phyloP scores from a whole-genome alignment of 1,284 basidiomycete species.

The Phellinidium pouzarii region DNA sequence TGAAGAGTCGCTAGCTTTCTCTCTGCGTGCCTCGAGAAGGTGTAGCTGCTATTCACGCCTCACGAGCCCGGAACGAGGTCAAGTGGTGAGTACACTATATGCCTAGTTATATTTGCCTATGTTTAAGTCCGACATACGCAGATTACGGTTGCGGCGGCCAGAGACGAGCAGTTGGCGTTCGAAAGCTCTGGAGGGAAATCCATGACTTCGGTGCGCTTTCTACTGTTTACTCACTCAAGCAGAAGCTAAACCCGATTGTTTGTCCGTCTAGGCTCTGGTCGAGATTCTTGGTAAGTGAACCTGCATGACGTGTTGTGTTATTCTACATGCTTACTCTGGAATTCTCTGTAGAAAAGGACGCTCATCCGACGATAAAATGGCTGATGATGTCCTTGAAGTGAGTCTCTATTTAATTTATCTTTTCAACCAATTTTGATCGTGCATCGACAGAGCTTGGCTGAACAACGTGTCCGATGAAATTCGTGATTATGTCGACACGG shows the following conservation, averaged over 20 bases:
- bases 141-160: slow-evolving; percentile 5
- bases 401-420: background rate
- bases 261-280: slow-evolving; percentile 3
- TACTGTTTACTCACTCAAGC: background rate
- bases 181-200: slow-evolving; percentile 1
- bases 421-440: background rate
- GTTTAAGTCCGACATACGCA: background rate
- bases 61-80: background rate
- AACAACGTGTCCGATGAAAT: slow-evolving; percentile 4
- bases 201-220: slow-evolving; percentile 6
- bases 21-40: background rate
- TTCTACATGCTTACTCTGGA: background rate
- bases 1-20: background rate
- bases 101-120: no score
- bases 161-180: slow-evolving; percentile 5
- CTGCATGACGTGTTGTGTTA: no score
- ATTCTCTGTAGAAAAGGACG: slow-evolving; percentile 5
- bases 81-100: slow-evolving; percentile 3
- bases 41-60: background rate
- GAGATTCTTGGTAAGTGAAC: slow-evolving; percentile 6
- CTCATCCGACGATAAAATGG: slow-evolving; percentile 6
- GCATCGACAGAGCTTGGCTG: background rate
- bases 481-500: slow-evolving; percentile 1
- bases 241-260: background rate
- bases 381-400: slow-evolving; percentile 2